Percentiles rank a stretch among this genome's conserved stretches.
These are phyloP conservation scores for Rhodotorula sphaerocarpa DNA, from an alignment of 768 basidiomycete genomes.

Conservation along the genomic window DNA sequence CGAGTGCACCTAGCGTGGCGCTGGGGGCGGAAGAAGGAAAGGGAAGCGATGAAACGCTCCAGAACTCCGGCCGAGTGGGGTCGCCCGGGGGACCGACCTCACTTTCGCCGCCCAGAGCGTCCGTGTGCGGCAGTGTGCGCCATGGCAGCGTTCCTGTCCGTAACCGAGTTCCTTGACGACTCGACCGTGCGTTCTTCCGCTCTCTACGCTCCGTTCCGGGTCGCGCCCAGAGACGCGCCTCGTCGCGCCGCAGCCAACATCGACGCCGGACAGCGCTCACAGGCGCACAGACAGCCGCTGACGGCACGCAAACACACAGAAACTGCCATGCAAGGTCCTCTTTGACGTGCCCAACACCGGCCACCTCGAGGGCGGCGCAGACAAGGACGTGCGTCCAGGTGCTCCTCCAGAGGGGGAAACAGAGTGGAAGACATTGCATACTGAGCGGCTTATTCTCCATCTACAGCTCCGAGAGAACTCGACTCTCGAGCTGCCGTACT, in stretches of 20 bases:
- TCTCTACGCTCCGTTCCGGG: not conserved
- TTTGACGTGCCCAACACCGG: constrained; percentile 37
- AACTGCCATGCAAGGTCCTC: constrained; percentile 35
- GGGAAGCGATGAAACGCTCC: too few relatives aligned
- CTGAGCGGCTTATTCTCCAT: too few relatives aligned
- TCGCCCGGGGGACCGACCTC: too few relatives aligned
- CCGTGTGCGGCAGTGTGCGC: not conserved
- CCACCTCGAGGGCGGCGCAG: constrained; percentile 36
- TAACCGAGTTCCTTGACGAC: constrained; percentile 35
- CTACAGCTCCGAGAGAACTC: constrained; percentile 32
- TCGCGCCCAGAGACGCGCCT: not conserved
- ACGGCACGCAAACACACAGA: too few relatives aligned
- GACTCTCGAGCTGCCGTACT: constrained; percentile 38
- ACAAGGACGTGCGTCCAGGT: constrained; percentile 33
- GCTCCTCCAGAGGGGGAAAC: too few relatives aligned
- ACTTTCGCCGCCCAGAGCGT: too few relatives aligned
- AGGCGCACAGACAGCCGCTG: too few relatives aligned
- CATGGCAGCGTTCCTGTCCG: constrained; percentile 23
- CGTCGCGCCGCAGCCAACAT: not conserved
- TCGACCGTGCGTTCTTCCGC: constrained; percentile 14
- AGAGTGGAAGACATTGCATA: too few relatives aligned
- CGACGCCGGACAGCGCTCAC: not conserved
- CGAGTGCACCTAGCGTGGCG: too few relatives aligned
- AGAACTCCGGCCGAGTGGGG: too few relatives aligned
- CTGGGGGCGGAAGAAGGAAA: too few relatives aligned